These are phyloP conservation scores for Stentor coeruleus DNA, from an alignment of 73 alveolate species.

Conservation along the genomic window DNA sequence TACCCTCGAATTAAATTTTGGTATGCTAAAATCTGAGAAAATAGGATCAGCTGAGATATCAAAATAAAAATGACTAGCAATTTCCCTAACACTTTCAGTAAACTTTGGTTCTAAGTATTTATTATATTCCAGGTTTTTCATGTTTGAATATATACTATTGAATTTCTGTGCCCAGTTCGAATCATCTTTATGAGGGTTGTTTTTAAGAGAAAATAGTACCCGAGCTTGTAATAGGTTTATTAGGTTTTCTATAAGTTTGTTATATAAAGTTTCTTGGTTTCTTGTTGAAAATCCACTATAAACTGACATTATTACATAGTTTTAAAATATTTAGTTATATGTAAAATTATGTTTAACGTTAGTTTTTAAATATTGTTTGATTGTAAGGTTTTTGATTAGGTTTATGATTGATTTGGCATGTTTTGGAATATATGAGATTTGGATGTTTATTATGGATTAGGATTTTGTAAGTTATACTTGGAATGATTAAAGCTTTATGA, in stretches of 20 bases:
- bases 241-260: constrained; percentile 4
- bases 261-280: constrained; percentile 1
- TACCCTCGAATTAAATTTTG: no score
- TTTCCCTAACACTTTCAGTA: not conserved
- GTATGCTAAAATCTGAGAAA: not conserved
- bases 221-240: not conserved
- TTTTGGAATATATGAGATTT: no score
- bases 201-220: not conserved
- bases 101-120: constrained; percentile 15
- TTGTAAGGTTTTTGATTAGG: no score
- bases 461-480: no score
- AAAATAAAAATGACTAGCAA: not conserved
- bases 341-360: no score
- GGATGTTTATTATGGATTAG: no score
- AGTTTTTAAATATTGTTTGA: no score
- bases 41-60: not conserved
- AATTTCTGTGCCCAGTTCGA: not conserved
- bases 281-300: constrained; percentile 22
- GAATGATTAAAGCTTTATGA: no score
- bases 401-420: no score
- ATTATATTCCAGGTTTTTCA: not conserved
- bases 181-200: not conserved
- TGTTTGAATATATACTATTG: not conserved
- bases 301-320: not conserved
- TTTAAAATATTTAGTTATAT: no score